Base-by-base conservation (phyloP, 139 green algal species). In the Tetratostichococcus sp. region DNA sequence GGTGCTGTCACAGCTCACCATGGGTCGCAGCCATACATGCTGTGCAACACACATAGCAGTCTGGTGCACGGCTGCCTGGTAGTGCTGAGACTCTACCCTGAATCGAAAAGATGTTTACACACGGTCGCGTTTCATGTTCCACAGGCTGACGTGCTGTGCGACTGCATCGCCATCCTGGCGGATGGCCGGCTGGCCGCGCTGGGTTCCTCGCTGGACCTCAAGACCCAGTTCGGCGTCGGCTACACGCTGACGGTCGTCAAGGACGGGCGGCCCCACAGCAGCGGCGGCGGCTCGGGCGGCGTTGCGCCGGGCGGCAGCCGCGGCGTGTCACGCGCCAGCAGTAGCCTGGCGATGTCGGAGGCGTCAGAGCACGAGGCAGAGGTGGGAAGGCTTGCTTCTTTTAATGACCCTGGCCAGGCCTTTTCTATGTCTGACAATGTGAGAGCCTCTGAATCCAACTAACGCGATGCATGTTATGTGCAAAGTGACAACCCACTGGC, bases 161-260 rank as follows among this genome's bases (percentile, higher is more conserved):
- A 97, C 76, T 77, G 86, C 68, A 90, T 97, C 35, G 83, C 87
- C 33, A 93, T 97, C 70, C 76, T 97, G 74, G 85, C 79, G n/a
- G 77, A 86, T 23, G 91, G 92, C 19, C 71, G 75, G 34, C 76
- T 97, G 30, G 85, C 87, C 4, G 87, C 87, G 14, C 77, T 80
- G 72, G 93, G 93, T 11, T 89, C 82, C 26, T 80, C 85, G 6
- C 79, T 96, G 71, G 84, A 89, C 58, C 88, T 97, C 0, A 95
- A 97, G 72, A 43, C 74, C 1, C 39, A 65, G 17, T 88, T 89
- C 68, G 90, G 90, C 17, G 86, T 88, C 17, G 91, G 91, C 19
- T 95, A 95, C 82, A 93, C 85, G 16, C 85, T 95, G 33, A 93
- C 89, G 0, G 4, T 92, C 0, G 83, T 82, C 30, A n/a, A 43